phyloP scores from a whole-genome alignment of 2,329 filamentous ascomycete genomes.

The Penicillium sp. region DNA sequence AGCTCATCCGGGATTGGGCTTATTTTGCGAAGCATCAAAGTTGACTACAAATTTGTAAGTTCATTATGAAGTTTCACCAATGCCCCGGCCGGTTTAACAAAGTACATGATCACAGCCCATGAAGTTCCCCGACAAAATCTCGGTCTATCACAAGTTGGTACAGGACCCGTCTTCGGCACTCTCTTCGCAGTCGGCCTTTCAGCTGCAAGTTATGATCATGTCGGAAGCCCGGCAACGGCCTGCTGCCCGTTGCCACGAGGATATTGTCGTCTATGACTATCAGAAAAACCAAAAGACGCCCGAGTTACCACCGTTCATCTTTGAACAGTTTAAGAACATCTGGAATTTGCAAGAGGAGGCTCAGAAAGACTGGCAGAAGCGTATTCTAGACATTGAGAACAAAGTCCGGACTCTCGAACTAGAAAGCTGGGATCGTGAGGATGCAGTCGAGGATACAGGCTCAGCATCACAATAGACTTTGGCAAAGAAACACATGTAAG shows the following conservation, averaged over 20 bases:
- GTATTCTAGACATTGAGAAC: constrained; percentile 62
- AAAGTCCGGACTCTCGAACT: constrained; percentile 68
- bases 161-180: constrained; percentile 50
- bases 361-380: constrained; percentile 55
- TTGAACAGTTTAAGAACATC: constrained; percentile 62
- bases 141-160: constrained; percentile 79
- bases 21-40: constrained; percentile 78
- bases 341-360: constrained; percentile 67
- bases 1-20: constrained; percentile 69
- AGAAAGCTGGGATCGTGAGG: constrained; percentile 72
- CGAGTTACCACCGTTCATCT: constrained; percentile 63
- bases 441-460: constrained; percentile 73
- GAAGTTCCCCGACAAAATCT: constrained; percentile 79
- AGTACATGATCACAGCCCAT: constrained; percentile 64
- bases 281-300: constrained; percentile 57
- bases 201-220: constrained; percentile 66
- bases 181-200: constrained; percentile 36
- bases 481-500: not conserved
- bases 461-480: constrained; percentile 33
- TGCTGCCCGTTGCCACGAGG: constrained; percentile 76
- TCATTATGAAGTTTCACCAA: not conserved
- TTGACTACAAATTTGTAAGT: constrained; percentile 86
- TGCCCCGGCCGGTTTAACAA: not conserved
- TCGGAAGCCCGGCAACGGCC: constrained; percentile 75
- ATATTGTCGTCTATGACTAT: constrained; percentile 81